Conservation (phyloP, 371 early-diverging fungal genomes). For the Fennellomyces sp. region DNA sequence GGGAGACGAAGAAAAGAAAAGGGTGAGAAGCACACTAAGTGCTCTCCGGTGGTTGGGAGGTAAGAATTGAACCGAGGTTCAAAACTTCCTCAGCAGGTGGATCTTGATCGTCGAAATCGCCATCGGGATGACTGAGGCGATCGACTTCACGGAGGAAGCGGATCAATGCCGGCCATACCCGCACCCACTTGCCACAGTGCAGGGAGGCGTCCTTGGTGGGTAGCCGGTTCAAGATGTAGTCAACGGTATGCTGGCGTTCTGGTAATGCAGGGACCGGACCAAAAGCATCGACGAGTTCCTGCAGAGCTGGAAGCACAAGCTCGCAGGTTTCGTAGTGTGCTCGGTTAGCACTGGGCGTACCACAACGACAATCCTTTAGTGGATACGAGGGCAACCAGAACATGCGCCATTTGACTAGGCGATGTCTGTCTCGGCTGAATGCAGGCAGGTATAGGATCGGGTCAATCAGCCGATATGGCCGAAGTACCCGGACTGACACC, state of each 20-base stretch:
- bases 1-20: too few relatives aligned
- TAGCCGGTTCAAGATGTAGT: not conserved
- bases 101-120: not conserved
- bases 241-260: not conserved
- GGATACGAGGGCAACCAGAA: not conserved
- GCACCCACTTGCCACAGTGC: not conserved
- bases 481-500: not conserved
- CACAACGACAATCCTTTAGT: not conserved
- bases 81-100: too few relatives aligned
- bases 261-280: too few relatives aligned
- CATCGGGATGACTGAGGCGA: not conserved
- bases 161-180: not conserved
- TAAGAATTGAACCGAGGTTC: too few relatives aligned
- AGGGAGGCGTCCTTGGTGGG: not conserved
- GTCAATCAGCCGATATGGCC: not conserved
- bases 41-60: too few relatives aligned
- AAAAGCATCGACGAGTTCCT: not conserved
- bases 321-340: not conserved
- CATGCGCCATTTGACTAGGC: not conserved
- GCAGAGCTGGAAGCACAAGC: not conserved
- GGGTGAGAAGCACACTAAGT: too few relatives aligned
- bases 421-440: not conserved
- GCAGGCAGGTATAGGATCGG: not conserved
- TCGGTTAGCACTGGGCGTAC: not conserved
- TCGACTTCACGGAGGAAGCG: not conserved